Conservation (phyloP, 2,329 filamentous ascomycete genomes). For the Dactylellina sp. region DNA sequence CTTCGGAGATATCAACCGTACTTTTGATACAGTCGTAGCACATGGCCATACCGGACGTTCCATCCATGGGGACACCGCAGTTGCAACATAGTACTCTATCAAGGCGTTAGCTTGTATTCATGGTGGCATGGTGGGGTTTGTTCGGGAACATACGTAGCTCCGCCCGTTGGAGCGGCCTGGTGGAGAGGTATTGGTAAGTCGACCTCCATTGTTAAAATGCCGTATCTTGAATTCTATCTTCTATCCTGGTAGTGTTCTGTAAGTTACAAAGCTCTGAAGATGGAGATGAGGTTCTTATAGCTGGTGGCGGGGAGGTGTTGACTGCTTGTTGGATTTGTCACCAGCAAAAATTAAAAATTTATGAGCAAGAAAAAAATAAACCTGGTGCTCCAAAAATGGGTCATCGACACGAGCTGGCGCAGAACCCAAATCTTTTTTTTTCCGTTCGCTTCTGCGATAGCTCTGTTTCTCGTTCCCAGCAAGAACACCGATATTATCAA, state of each 20-base stretch:
- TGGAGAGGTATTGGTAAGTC: conserved; percentile 64
- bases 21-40: conserved; percentile 97
- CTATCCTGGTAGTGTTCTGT: conserved; percentile 1
- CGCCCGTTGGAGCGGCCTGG: conserved; percentile 61
- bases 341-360: conserved; percentile 16
- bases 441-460: conserved; percentile 34
- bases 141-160: conserved; percentile 69
- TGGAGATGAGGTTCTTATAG: conserved; percentile 34
- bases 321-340: conserved; percentile 56
- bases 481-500: conserved; percentile 7
- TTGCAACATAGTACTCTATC: conserved; percentile 94
- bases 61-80: conserved; percentile 95
- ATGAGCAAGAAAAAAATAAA: conserved; percentile 21
- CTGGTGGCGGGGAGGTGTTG: conserved; percentile 51
- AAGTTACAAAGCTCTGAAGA: conserved; percentile 1
- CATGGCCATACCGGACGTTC: conserved; percentile 82
- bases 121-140: conserved; percentile 37
- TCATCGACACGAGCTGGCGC: conserved; percentile 45
- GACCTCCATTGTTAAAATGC: conserved; percentile 63
- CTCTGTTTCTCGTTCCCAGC: neutral
- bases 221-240: neutral
- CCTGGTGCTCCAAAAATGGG: conserved; percentile 35
- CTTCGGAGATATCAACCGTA: conserved; percentile 90
- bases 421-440: conserved; percentile 36
- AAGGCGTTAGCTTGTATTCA: conserved; percentile 45